Evolutionary conservation across 345 rosid species (phyloP), one percentile per base, ranked within the genome.

Genomic region (Eucalyptus victrix): DNA sequence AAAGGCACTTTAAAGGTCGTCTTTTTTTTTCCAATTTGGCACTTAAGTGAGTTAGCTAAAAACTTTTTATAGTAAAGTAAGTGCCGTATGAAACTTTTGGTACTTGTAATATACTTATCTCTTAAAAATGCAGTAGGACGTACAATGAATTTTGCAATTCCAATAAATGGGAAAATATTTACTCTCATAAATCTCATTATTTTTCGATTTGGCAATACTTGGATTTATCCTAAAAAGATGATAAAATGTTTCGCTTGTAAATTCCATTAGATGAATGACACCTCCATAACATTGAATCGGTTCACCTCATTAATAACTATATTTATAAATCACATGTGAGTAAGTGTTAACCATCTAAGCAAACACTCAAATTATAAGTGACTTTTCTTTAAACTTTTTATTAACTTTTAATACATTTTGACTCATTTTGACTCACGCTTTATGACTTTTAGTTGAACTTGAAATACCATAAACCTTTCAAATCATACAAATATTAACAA

Each of bases 21-120:
- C 0, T 3, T 19, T 53, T 53, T 53, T 7, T 42, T 3, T 53
- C 24, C 11, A 51, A 6, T 53, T 53, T 53, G 26, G 0, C 58
- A 53, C 26, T 53, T 53, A 19, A 53, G 8, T 53, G 24, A 53
- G 9, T 19, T 53, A 7, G 2, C 24, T 21, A 53, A 53, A 53
- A 19, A 19, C 4, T 7, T 7, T 19, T 53, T 53, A 0, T 2
- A 19, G 4, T 53, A 53, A 53, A 53, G 10, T 53, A 4, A 53
- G 24, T 4, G 0, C 3, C 1, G 4, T 51, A 8, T 19, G 24
- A 53, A 53, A 53, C 10, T 53, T 19, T 53, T 53, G 10, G 5
- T 3, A 53, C 24, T 53, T 53, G 1, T 53, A 19, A 53, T 53
- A 53, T 53, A 53, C 1, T 53, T 53, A 53, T 53, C 9, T 8